phyloP scores from a whole-genome alignment of 805 yeast species.

The Sporopachydermia lactativora region DNA sequence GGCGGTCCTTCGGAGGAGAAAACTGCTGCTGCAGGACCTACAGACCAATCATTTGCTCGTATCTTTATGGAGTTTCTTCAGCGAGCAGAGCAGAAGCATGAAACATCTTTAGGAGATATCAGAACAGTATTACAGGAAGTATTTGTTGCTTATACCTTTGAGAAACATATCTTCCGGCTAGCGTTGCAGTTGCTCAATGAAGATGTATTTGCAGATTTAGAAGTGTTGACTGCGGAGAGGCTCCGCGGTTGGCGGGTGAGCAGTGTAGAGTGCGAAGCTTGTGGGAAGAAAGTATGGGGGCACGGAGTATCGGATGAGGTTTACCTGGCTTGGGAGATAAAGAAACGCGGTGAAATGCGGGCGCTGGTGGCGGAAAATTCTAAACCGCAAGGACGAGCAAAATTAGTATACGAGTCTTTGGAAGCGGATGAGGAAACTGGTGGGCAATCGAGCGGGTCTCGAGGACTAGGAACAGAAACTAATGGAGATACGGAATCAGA shows the following conservation, averaged over 20 bases:
- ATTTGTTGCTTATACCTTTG: conserved; percentile 49
- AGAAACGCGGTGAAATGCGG: conserved; percentile 16
- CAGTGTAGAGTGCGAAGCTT: conserved; percentile 51
- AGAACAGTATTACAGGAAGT: conserved; percentile 47
- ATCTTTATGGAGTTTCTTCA: conserved; percentile 43
- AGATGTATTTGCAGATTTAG: conserved; percentile 36
- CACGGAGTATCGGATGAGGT: conserved; percentile 34
- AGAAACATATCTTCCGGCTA: conserved; percentile 37
- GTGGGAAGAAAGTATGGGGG: conserved; percentile 69
- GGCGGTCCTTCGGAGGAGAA: not conserved
- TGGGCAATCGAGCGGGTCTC: too few species aligned
- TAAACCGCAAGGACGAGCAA: conserved; percentile 2
- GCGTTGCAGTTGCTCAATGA: conserved; percentile 41
- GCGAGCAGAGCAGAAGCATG: conserved; percentile 21
- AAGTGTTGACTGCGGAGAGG: conserved; percentile 26
- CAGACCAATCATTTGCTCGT: conserved; percentile 29
- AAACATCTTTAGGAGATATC: conserved; percentile 43
- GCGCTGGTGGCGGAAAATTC: conserved; percentile 2
- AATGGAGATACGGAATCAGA: not conserved
- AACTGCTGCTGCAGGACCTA: conserved; percentile 7
- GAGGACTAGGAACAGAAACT: too few species aligned
- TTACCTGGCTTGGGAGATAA: conserved; percentile 44
- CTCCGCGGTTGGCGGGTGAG: conserved; percentile 51
- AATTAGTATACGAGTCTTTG: conserved; percentile 6
- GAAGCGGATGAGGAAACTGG: conserved; percentile 7